These are phyloP conservation scores for Chaetoscypha palmicola DNA, from an alignment of 2,329 filamentous ascomycete species.

Conservation along the genomic window DNA sequence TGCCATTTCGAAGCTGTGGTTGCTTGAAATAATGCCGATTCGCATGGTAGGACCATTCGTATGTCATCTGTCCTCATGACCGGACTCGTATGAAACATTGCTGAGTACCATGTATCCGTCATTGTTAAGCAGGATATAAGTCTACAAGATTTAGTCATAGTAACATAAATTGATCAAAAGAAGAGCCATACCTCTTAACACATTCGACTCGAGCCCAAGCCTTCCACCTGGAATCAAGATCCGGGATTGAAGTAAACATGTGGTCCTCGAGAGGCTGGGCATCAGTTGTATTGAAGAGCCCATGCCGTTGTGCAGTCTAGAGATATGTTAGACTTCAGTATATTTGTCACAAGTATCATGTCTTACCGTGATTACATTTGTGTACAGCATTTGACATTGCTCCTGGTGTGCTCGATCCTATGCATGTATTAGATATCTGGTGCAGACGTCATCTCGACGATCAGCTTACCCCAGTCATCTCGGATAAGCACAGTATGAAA, in stretches of 20 bases:
- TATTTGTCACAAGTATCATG: too few species aligned
- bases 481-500: slow-evolving; percentile 17
- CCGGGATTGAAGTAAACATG: slow-evolving; percentile 37
- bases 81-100: slow-evolving; percentile 17
- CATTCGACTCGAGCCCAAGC: slow-evolving; percentile 47
- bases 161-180: neutral
- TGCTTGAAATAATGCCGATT: slow-evolving; percentile 18
- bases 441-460: too few species aligned
- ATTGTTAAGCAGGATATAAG: slow-evolving; percentile 19
- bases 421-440: slow-evolving; percentile 5
- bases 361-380: slow-evolving; percentile 39
- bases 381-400: slow-evolving; percentile 40
- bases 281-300: slow-evolving; percentile 42
- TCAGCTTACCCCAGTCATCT: slow-evolving; percentile 22
- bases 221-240: slow-evolving; percentile 42
- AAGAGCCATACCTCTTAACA: slow-evolving; percentile 36
- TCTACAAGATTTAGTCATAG: slow-evolving; percentile 7
- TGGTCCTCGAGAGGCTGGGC: slow-evolving; percentile 35
- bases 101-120: slow-evolving; percentile 23
- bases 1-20: slow-evolving; percentile 17
- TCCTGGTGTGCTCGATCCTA: slow-evolving; percentile 28
- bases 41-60: slow-evolving; percentile 18
- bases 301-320: slow-evolving; percentile 41
- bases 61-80: slow-evolving; percentile 17
- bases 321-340: too few species aligned